Evolutionary conservation across 2,329 filamentous ascomycete genomes (phyloP).

Genomic region (Cladosporium sp.): DNA sequence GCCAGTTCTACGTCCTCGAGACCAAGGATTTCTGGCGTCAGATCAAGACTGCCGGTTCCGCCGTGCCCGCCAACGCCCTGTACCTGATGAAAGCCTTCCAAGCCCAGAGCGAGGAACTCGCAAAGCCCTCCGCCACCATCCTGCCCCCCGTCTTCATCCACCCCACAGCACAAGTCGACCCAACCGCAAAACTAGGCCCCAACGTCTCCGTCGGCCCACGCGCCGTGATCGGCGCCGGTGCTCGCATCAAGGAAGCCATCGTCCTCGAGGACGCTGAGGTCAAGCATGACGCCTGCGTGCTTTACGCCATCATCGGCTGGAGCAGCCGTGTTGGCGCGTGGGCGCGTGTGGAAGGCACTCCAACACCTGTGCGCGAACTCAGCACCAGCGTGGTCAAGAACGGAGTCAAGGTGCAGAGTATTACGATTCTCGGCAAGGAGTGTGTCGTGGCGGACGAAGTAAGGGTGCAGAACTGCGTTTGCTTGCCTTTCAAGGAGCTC

Average conservation of each 20-base stretch:
- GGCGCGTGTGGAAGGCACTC: slow-evolving; percentile 95
- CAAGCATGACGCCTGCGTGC: slow-evolving; percentile 91
- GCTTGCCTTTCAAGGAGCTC: slow-evolving; percentile 95
- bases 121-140: slow-evolving; percentile 78
- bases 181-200: slow-evolving; percentile 91
- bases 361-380: slow-evolving; percentile 81
- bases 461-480: slow-evolving; percentile 95
- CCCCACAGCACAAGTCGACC: slow-evolving; percentile 83
- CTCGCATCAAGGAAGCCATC: slow-evolving; percentile 90
- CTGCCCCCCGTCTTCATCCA: slow-evolving; percentile 94
- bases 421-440: slow-evolving; percentile 96
- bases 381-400: slow-evolving; percentile 95
- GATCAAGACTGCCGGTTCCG: slow-evolving; percentile 98
- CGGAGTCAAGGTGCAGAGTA: slow-evolving; percentile 96
- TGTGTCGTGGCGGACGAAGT: slow-evolving; percentile 92
- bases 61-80: slow-evolving; percentile 91
- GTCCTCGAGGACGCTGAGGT: slow-evolving; percentile 93
- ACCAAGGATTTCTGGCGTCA: slow-evolving; percentile 99
- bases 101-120: slow-evolving; percentile 73
- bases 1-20: slow-evolving; percentile 97
- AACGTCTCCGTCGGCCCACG: slow-evolving; percentile 97
- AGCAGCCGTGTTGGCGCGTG: slow-evolving; percentile 94
- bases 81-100: slow-evolving; percentile 96
- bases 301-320: slow-evolving; percentile 97
- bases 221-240: slow-evolving; percentile 77